phyloP scores from a whole-genome alignment of 1,139 yeast species.

The Blastobotrys illinoisensis region DNA sequence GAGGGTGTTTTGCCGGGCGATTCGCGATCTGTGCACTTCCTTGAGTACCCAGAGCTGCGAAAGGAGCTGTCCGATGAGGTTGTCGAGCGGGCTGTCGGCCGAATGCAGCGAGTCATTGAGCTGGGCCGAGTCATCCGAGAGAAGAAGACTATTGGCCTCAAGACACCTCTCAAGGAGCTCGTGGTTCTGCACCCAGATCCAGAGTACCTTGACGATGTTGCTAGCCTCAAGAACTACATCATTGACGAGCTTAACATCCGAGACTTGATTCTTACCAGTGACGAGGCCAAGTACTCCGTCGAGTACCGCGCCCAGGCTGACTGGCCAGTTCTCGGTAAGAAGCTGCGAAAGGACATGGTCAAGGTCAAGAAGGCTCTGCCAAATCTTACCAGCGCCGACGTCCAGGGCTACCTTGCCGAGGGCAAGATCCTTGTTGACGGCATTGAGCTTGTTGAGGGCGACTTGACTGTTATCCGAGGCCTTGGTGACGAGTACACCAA shows the following conservation, averaged over 20 bases:
- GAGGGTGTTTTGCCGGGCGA: slow-evolving; percentile 43
- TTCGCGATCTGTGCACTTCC: slow-evolving; percentile 84
- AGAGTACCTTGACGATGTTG: slow-evolving; percentile 69
- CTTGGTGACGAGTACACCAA: slow-evolving; percentile 59
- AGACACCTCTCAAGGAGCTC: slow-evolving; percentile 87
- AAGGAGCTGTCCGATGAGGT: slow-evolving; percentile 72
- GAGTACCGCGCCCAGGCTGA: slow-evolving; percentile 93
- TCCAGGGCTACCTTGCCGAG: slow-evolving; percentile 62
- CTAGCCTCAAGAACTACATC: slow-evolving; percentile 71
- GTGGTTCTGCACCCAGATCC: slow-evolving; percentile 80
- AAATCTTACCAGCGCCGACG: slow-evolving; percentile 69
- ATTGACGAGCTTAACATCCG: slow-evolving; percentile 89
- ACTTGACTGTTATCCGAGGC: slow-evolving; percentile 84
- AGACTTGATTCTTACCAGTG: slow-evolving; percentile 79
- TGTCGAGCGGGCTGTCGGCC: slow-evolving; percentile 66
- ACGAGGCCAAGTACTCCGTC: slow-evolving; percentile 88
- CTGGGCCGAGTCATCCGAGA: slow-evolving; percentile 96
- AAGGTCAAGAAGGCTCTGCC: slow-evolving; percentile 94
- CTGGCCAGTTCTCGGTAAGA: slow-evolving; percentile 98
- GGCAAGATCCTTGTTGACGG: slow-evolving; percentile 86
- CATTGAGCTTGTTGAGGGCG: slow-evolving; percentile 79
- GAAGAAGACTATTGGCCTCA: slow-evolving; percentile 86
- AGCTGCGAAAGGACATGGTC: slow-evolving; percentile 88
- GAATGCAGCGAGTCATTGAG: slow-evolving; percentile 97
- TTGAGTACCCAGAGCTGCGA: slow-evolving; percentile 82